Conservation (phyloP, 768 basidiomycete genomes). For the Gymnopilus junonius region DNA sequence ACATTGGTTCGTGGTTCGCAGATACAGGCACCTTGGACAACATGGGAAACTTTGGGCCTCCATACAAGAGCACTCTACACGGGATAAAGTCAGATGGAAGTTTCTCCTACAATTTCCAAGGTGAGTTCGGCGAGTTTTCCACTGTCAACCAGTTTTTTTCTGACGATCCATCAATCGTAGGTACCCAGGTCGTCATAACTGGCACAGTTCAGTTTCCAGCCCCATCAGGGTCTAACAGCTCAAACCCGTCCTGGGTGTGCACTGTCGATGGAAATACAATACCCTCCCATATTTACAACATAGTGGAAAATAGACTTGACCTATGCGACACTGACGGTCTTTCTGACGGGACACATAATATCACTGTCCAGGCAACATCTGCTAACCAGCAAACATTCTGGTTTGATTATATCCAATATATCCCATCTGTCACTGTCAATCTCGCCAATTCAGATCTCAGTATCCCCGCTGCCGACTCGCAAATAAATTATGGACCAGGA, state of each 20-base stretch:
- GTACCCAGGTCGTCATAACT: slow-evolving; percentile 7
- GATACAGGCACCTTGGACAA: slow-evolving; percentile 19
- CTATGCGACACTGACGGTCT: slow-evolving; percentile 22
- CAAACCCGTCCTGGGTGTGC: slow-evolving; percentile 18
- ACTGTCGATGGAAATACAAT: slow-evolving; percentile 5
- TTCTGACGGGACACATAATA: slow-evolving; percentile 23
- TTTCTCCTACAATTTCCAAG: slow-evolving; percentile 20
- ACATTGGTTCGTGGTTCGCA: slow-evolving; percentile 20
- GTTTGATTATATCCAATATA: slow-evolving; percentile 31
- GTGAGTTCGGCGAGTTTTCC: neutral
- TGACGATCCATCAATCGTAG: neutral
- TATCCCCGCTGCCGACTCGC: slow-evolving; percentile 19
- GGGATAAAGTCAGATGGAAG: slow-evolving; percentile 16
- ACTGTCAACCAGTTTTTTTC: neutral
- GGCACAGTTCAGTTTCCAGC: slow-evolving; percentile 16
- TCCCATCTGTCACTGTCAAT: slow-evolving; percentile 20
- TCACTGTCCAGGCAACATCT: slow-evolving; percentile 26
- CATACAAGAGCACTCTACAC: slow-evolving; percentile 22
- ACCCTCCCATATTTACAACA: neutral
- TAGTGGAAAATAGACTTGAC: slow-evolving; percentile 21
- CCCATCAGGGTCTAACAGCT: neutral
- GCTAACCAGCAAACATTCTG: slow-evolving; percentile 27
- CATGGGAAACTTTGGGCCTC: slow-evolving; percentile 22
- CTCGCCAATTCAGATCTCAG: slow-evolving; percentile 17
- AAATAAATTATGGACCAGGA: slow-evolving; percentile 21